Conservation (phyloP, 768 basidiomycete species). For the Peribolospora baueri region DNA sequence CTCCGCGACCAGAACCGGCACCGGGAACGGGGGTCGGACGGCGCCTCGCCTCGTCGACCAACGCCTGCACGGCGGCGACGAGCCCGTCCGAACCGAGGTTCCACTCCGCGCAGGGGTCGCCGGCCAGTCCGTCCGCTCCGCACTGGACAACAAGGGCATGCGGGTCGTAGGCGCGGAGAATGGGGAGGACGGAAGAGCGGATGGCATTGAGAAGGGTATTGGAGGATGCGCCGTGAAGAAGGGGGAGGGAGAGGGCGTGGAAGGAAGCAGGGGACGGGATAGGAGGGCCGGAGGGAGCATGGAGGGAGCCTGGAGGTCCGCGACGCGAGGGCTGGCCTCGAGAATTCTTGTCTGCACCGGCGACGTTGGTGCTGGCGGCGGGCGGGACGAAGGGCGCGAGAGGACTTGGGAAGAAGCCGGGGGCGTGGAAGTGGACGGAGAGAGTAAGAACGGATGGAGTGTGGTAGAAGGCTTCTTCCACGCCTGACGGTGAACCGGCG, state of each 20-base stretch:
- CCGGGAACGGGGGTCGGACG: not conserved
- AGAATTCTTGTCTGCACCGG: conserved; percentile 14
- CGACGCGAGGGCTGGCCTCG: not conserved
- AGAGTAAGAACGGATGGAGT: conserved; percentile 29
- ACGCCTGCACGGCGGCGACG: conserved; percentile 32
- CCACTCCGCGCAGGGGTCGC: conserved; percentile 44
- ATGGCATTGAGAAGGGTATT: conserved; percentile 42
- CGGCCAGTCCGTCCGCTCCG: conserved; percentile 64
- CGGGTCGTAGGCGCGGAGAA: conserved; percentile 40
- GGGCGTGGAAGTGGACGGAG: conserved; percentile 59
- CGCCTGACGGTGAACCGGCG: conserved; percentile 21
- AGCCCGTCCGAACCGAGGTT: conserved; percentile 46
- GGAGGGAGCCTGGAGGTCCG: conserved; percentile 7
- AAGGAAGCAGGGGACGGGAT: conserved; percentile 29
- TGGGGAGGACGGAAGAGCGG: conserved; percentile 31
- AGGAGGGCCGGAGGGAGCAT: conserved; percentile 14
- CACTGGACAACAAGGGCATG: conserved; percentile 65
- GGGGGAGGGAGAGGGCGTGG: conserved; percentile 47
- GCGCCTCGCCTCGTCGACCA: conserved; percentile 40
- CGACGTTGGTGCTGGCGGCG: conserved; percentile 58
- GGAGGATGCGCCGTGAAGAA: conserved; percentile 41
- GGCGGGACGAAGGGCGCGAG: conserved; percentile 66
- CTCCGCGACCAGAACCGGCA: conserved; percentile 1
- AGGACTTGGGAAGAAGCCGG: conserved; percentile 50
- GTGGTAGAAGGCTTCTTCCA: conserved; percentile 19